phyloP scores from a whole-genome alignment of 2,329 filamentous ascomycete species.

The Madurella fahalii region DNA sequence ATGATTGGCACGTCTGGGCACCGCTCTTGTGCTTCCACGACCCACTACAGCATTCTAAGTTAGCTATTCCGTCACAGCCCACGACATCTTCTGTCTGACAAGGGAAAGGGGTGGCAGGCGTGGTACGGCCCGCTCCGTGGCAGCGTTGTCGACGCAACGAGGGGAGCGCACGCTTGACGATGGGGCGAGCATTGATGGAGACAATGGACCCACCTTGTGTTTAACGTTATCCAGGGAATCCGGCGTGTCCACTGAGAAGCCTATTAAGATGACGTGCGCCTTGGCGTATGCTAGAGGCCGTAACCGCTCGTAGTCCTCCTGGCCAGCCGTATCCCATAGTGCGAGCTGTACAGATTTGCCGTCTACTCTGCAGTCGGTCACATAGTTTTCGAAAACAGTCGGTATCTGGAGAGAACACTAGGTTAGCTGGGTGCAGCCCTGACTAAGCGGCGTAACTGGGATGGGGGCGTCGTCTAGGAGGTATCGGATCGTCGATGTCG shows the following conservation, averaged over 20 bases:
- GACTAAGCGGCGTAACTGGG: too few relatives aligned
- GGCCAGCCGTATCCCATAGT: constrained; percentile 98
- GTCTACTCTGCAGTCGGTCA: constrained; percentile 96
- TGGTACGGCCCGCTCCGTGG: constrained; percentile 4
- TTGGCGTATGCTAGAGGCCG: constrained; percentile 94
- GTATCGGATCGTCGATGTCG: not conserved
- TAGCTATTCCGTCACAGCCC: not conserved
- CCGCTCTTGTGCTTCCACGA: constrained; percentile 89
- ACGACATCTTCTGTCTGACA: not conserved
- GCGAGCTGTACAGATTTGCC: constrained; percentile 98
- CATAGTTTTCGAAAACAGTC: constrained; percentile 98
- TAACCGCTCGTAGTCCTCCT: constrained; percentile 97
- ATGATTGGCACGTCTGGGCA: constrained; percentile 93
- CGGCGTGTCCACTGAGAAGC: constrained; percentile 89
- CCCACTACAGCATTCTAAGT: constrained; percentile 59
- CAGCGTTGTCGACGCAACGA: not conserved
- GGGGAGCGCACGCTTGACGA: not conserved
- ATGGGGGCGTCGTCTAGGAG: too few relatives aligned
- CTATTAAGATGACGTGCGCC: constrained; percentile 94
- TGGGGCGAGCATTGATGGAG: too few relatives aligned
- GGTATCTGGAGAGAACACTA: constrained; percentile 59
- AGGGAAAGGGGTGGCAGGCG: not conserved
- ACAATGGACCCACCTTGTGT: constrained; percentile 66
- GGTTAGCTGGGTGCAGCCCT: constrained; percentile 1
- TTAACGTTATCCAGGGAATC: constrained; percentile 98